A percentile compares a stretch with the other conserved stretches of the same genome.
phyloP scores from a whole-genome alignment of 768 basidiomycete species.

The Phaffia australis region DNA sequence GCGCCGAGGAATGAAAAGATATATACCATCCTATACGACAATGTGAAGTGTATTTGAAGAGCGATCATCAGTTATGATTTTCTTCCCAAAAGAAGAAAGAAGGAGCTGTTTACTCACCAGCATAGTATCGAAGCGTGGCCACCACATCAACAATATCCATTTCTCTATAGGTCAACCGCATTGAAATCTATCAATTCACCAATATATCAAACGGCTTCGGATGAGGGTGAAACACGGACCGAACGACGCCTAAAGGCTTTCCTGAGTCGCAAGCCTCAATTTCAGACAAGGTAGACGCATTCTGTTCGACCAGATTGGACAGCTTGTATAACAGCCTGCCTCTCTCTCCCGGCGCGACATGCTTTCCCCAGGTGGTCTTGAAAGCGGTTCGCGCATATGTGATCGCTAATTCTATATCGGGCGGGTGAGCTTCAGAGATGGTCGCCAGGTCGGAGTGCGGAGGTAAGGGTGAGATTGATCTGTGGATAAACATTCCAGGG shows the following conservation, averaged over 20 bases:
- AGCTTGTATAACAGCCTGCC: slow-evolving; percentile 71
- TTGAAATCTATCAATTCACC: slow-evolving; percentile 1
- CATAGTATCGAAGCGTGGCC: not conserved
- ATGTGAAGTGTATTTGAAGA: too few species aligned
- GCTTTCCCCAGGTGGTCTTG: slow-evolving; percentile 37
- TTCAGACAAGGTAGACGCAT: not conserved
- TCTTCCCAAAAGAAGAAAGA: not conserved
- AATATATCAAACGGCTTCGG: slow-evolving; percentile 1
- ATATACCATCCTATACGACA: too few species aligned
- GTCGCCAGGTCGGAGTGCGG: not conserved
- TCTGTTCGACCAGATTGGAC: slow-evolving; percentile 42
- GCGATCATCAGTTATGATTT: not conserved
- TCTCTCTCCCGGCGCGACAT: slow-evolving; percentile 47
- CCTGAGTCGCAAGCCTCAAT: slow-evolving; percentile 15
- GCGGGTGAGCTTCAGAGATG: slow-evolving; percentile 11
- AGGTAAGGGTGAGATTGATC: too few species aligned
- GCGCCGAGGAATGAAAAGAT: too few species aligned
- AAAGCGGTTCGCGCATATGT: slow-evolving; percentile 39
- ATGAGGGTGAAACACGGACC: not conserved
- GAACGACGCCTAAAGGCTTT: not conserved
- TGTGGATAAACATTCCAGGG: too few species aligned
- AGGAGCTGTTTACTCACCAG: not conserved
- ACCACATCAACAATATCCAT: not conserved
- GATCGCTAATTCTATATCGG: slow-evolving; percentile 33
- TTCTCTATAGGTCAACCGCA: not conserved